Conservation (phyloP, 768 basidiomycete species). For the Megacollybia marginata region DNA sequence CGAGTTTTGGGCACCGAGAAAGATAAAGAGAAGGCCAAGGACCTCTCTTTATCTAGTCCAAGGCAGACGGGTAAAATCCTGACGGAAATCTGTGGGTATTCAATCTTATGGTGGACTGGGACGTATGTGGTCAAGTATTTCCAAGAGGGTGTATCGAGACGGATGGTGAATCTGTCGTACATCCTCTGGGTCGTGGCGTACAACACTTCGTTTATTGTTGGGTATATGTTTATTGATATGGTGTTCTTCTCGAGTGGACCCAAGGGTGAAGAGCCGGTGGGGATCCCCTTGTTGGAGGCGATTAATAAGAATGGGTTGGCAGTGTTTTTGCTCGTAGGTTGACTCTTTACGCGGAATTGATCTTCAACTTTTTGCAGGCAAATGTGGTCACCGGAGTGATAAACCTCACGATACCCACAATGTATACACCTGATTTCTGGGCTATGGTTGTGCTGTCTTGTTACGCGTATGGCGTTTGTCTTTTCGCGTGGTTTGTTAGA, state of each 20-base stretch:
- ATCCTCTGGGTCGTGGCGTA: conserved; percentile 84
- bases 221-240: conserved; percentile 74
- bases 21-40: conserved; percentile 8
- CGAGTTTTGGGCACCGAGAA: conserved; percentile 8
- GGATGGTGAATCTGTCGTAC: conserved; percentile 86
- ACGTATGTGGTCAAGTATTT: background rate
- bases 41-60: conserved; percentile 18
- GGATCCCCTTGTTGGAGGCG: conserved; percentile 53
- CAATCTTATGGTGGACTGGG: conserved; percentile 68
- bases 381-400: conserved; percentile 82
- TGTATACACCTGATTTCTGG: conserved; percentile 54
- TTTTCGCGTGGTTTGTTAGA: conserved; percentile 50
- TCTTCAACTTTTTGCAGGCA: conserved; percentile 40
- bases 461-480: conserved; percentile 56
- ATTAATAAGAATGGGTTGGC: conserved; percentile 76
- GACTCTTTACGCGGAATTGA: background rate
- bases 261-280: background rate
- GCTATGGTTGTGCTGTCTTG: conserved; percentile 56
- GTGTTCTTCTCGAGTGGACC: conserved; percentile 39
- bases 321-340: conserved; percentile 75
- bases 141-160: conserved; percentile 30
- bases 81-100: conserved; percentile 70
- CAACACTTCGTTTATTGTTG: conserved; percentile 80
- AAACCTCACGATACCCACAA: conserved; percentile 74
- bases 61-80: conserved; percentile 70